Conservation (phyloP, 768 basidiomycete genomes). For the Serpula lacrymans region DNA sequence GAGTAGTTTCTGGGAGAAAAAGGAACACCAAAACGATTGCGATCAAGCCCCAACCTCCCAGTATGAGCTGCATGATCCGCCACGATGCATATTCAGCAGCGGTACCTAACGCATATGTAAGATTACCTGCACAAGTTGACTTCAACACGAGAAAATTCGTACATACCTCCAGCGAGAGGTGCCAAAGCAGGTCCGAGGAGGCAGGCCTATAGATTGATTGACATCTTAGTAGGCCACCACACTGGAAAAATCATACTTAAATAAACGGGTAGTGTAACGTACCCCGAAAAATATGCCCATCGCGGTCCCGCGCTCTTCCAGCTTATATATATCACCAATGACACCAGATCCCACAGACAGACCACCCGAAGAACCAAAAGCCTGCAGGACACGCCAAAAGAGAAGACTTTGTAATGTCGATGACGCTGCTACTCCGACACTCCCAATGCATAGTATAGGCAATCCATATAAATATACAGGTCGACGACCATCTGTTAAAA, state of each 20-base stretch:
- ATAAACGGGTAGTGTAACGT: slow-evolving; percentile 5
- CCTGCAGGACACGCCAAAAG: slow-evolving; percentile 57
- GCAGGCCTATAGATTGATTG: slow-evolving; percentile 30
- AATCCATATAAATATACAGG: slow-evolving; percentile 48
- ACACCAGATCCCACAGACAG: slow-evolving; percentile 52
- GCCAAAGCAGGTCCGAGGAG: slow-evolving; percentile 56
- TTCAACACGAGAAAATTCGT: neutral
- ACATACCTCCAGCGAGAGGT: slow-evolving; percentile 47
- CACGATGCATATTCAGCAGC: slow-evolving; percentile 56
- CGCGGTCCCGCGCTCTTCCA: slow-evolving; percentile 49
- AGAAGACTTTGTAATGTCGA: slow-evolving; percentile 45
- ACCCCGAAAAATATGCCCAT: slow-evolving; percentile 55
- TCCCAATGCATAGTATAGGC: slow-evolving; percentile 49
- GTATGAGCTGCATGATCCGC: slow-evolving; percentile 47
- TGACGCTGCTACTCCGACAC: slow-evolving; percentile 52
- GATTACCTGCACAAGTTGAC: neutral
- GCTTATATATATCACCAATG: slow-evolving; percentile 55
- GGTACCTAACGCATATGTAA: slow-evolving; percentile 25
- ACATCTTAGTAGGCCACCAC: neutral
- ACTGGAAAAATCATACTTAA: neutral
- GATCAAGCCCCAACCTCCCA: slow-evolving; percentile 38
- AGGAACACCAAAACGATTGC: slow-evolving; percentile 35
- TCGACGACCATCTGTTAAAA: slow-evolving; percentile 52
- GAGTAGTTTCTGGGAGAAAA: slow-evolving; percentile 59
- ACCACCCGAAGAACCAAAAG: slow-evolving; percentile 53